These are phyloP conservation scores for Gloeophyllum trabeum DNA, from an alignment of 768 basidiomycete species.

Conservation along the genomic window DNA sequence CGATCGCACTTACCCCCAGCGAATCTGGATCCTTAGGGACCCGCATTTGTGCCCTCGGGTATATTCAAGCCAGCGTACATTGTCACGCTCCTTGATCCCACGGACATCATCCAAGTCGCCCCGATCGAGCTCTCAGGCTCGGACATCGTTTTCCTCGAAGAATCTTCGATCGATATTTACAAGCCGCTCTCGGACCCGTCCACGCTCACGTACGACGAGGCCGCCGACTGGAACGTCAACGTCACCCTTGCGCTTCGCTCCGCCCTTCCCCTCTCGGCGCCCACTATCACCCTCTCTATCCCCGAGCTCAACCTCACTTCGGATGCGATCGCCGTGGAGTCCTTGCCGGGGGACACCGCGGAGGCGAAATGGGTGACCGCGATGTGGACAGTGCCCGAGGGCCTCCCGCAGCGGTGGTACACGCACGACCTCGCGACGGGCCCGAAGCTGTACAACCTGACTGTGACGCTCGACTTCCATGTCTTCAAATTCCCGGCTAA, in stretches of 20 bases:
- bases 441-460: slow-evolving; percentile 43
- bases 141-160: slow-evolving; percentile 31
- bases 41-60: slow-evolving; percentile 45
- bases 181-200: slow-evolving; percentile 38
- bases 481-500: slow-evolving; percentile 6
- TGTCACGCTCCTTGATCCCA: slow-evolving; percentile 20
- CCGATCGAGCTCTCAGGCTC: neutral
- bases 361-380: slow-evolving; percentile 13
- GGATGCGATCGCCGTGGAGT: slow-evolving; percentile 15
- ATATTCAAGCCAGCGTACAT: slow-evolving; percentile 46
- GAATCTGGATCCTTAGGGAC: slow-evolving; percentile 24
- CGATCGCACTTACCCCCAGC: neutral
- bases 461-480: slow-evolving; percentile 23
- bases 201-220: slow-evolving; percentile 26
- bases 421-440: slow-evolving; percentile 38
- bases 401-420: slow-evolving; percentile 38
- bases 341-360: neutral
- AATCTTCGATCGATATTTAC: slow-evolving; percentile 42
- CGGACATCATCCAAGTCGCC: no score
- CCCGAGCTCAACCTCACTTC: slow-evolving; percentile 34
- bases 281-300: slow-evolving; percentile 30
- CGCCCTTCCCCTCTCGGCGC: slow-evolving; percentile 19
- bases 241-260: slow-evolving; percentile 40
- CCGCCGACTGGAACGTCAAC: slow-evolving; percentile 44
- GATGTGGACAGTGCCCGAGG: slow-evolving; percentile 33